Conservation (phyloP, 2,329 filamentous ascomycete genomes). For the Alternaria incomplexa region DNA sequence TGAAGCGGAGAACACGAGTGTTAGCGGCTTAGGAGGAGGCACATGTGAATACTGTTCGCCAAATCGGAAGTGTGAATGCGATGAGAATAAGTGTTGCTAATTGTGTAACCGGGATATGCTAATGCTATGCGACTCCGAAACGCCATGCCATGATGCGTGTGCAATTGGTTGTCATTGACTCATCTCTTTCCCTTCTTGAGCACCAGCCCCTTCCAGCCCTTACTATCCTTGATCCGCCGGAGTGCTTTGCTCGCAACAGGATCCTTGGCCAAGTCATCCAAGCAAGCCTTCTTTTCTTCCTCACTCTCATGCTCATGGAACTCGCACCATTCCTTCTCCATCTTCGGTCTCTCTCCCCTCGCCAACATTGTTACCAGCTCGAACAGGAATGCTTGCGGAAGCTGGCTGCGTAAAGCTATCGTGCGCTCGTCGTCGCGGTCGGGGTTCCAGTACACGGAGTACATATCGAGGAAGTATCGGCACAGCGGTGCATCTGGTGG, state of each 20-base stretch:
- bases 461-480: constrained; percentile 47
- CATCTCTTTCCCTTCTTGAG: constrained; percentile 46
- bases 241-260: constrained; percentile 38
- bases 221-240: constrained; percentile 42
- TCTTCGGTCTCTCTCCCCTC: constrained; percentile 42
- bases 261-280: constrained; percentile 41
- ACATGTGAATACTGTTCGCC: background rate
- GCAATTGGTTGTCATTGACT: background rate
- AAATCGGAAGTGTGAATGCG: background rate
- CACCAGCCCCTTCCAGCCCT: constrained; percentile 46
- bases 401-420: constrained; percentile 37
- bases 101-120: background rate
- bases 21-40: background rate
- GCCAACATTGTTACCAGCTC: constrained; percentile 43
- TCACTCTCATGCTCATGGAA: constrained; percentile 46
- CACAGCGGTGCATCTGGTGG: constrained; percentile 40
- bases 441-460: constrained; percentile 46
- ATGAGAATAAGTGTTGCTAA: background rate
- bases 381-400: constrained; percentile 44
- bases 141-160: background rate
- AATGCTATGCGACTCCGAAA: background rate
- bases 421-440: constrained; percentile 41
- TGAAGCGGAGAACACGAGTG: background rate
- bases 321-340: constrained; percentile 46
- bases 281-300: constrained; percentile 40